Conservation (phyloP, 345 rosid genomes). For the Salix arbutifolia region DNA sequence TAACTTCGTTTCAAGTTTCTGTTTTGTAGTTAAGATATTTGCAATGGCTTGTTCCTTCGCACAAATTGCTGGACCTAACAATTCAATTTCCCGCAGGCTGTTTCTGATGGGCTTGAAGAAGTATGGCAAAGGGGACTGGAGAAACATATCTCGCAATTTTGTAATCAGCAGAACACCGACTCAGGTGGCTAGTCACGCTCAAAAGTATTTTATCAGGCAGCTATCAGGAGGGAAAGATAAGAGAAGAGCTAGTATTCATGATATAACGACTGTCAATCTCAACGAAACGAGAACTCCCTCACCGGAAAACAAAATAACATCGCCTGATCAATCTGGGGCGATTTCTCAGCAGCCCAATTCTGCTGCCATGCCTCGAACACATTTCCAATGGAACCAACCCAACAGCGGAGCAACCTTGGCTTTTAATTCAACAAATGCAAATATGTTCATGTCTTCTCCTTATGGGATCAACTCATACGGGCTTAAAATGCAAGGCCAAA, state of each 20-base stretch:
- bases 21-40: not conserved
- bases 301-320: constrained; percentile 38
- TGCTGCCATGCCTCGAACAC: constrained; percentile 31
- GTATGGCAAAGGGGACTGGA: constrained; percentile 36
- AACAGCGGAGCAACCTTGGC: constrained; percentile 32
- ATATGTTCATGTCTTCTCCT: constrained; percentile 36
- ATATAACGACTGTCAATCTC: constrained; percentile 29
- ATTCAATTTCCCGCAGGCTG: constrained; percentile 14
- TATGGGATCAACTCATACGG: constrained; percentile 37
- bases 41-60: not conserved
- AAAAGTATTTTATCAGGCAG: constrained; percentile 34
- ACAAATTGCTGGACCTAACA: not conserved
- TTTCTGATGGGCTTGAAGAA: constrained; percentile 34
- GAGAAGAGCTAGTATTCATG: constrained; percentile 34
- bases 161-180: constrained; percentile 30
- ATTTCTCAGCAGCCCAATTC: constrained; percentile 32
- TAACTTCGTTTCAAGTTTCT: not conserved
- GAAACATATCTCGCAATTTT: constrained; percentile 30
- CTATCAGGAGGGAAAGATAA: constrained; percentile 29
- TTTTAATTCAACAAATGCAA: constrained; percentile 37
- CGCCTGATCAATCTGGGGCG: constrained; percentile 37
- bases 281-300: constrained; percentile 47
- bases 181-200: constrained; percentile 37
- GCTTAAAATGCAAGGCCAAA: constrained; percentile 40
- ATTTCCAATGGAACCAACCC: constrained; percentile 52